Evolutionary conservation across 2,329 filamentous ascomycete genomes (phyloP).

Genomic region (Nemania sp.): DNA sequence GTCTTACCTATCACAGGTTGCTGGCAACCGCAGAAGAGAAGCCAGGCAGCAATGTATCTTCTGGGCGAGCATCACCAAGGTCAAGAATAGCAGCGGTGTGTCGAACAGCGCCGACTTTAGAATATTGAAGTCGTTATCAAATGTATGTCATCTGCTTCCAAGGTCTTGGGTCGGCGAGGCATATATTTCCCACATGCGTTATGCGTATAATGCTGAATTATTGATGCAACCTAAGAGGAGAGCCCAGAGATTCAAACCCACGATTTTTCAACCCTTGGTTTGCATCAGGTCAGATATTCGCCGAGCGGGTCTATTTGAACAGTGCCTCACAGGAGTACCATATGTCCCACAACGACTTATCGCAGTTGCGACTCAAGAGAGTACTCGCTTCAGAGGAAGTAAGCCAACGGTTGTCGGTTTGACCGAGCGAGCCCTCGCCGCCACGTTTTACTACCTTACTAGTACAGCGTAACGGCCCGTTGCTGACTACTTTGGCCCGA

Average conservation of each 20-base stretch:
- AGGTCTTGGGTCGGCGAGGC: neutral
- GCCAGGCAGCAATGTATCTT: constrained; percentile 14
- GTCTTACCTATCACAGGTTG: neutral
- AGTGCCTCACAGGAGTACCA: no score
- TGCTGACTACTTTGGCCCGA: neutral
- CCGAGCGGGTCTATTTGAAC: no score
- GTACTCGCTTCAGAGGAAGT: no score
- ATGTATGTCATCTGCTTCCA: constrained; percentile 7
- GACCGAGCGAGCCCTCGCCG: neutral
- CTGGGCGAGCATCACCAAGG: neutral
- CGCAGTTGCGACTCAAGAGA: neutral
- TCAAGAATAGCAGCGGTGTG: neutral
- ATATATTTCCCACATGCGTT: constrained; percentile 7
- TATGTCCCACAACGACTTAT: no score
- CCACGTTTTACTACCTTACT: constrained; percentile 4
- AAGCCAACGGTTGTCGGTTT: no score
- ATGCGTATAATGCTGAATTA: constrained; percentile 5
- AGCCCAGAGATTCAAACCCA: no score
- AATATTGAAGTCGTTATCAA: neutral
- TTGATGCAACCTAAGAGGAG: no score
- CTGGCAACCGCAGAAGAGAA: neutral
- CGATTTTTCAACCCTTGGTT: no score
- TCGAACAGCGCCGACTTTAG: neutral
- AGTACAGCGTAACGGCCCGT: neutral
- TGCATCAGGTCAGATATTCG: no score